phyloP scores from a whole-genome alignment of 2,329 filamentous ascomycete species.

The Plenodomus tracheiphilus region DNA sequence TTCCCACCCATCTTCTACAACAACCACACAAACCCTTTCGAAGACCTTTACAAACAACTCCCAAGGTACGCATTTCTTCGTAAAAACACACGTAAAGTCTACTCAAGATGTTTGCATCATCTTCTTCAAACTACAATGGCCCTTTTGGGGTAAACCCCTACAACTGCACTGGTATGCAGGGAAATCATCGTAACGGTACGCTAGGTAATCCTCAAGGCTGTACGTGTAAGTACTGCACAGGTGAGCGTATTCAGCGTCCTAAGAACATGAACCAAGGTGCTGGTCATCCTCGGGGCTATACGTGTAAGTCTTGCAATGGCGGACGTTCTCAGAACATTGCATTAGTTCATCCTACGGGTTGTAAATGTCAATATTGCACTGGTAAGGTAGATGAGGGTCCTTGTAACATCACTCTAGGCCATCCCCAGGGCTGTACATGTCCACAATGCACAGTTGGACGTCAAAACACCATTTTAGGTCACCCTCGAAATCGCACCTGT shows the following conservation, averaged over 20 bases:
- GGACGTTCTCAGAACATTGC: too few species aligned
- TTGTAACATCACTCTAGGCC: not conserved
- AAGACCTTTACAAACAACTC: too few species aligned
- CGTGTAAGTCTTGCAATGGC: not conserved
- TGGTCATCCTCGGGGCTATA: not conserved
- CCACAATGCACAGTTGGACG: not conserved
- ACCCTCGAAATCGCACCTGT: not conserved
- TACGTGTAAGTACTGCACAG: not conserved
- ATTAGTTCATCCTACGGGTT: too few species aligned
- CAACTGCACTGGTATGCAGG: not conserved
- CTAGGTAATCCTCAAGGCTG: not conserved
- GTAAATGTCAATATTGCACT: too few species aligned
- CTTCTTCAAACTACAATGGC: not conserved
- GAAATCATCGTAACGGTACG: not conserved
- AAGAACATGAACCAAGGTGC: too few species aligned
- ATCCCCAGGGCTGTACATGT: not conserved
- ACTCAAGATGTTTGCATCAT: not conserved
- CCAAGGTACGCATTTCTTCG: not conserved
- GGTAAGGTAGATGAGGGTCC: too few species aligned
- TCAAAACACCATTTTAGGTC: not conserved
- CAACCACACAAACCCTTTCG: too few species aligned
- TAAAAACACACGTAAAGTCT: not conserved
- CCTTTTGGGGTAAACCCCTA: not conserved
- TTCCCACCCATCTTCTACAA: too few species aligned
- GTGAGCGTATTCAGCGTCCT: not conserved